Base-by-base conservation (phyloP, 1,284 basidiomycete genomes). In the Bjerkandera adusta region DNA sequence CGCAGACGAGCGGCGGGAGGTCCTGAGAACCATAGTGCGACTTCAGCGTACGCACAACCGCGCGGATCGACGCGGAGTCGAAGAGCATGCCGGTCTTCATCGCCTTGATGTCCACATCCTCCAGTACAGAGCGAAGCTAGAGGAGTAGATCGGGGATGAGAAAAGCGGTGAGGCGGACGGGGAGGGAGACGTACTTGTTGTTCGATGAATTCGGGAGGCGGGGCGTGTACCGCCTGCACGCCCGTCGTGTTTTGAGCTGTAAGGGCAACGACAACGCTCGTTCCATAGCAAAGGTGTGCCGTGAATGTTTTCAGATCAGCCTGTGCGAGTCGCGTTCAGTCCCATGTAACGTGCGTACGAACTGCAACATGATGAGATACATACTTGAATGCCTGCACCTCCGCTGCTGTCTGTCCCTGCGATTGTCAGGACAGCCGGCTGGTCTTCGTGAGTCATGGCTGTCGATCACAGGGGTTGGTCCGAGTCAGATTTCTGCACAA, bases 21-120 rank as follows among this genome's bases (percentile, higher is more conserved):
- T 51, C 45, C 7, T 45, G 54, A 7, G 38, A 46, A 8, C 49
- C 35, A 59, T 71, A 77, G 53, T 69, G 65, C 1, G 54, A 43
- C 44, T 62, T 72, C 39, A 89, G 68, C 5, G 72, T 68, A 5
- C 62, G 53, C 0, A 73, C 70, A 2, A 84, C 70, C 0, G 71
- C 67, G 15, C 59, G 67, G 4, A 71, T 70, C 32, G 68, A 76
- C 2, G 66, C 68, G 0, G 78, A 76, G 51, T 83, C 76, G 56
- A 71, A 80, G 0, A 89, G 75, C 93, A 97, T 97, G 12, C 95
- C 95, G 0, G 92, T 91, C 68, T 98, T 98, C 61, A 97, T 80
- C 0, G 84, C 89, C 36, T 75, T 69, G 12, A 93, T 72, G 1
- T 80, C 67, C 24, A 92, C 79, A 59, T 97, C 95, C 6, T 75